Conservation (phyloP, 2,329 filamentous ascomycete genomes). For the Didymella pinodella region DNA sequence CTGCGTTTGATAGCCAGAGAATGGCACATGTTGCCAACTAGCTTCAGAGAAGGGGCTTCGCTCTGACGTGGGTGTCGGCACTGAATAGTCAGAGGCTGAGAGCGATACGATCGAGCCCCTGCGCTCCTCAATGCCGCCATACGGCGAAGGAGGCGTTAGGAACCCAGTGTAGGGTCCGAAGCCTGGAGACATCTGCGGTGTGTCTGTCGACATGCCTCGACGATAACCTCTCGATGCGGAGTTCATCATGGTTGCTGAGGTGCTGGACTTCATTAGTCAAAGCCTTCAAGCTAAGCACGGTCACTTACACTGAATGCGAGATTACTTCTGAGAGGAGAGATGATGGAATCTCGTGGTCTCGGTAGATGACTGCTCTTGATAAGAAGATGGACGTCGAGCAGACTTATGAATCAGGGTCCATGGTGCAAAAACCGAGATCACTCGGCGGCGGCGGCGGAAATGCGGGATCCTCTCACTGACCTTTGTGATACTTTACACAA, state of each 20-base stretch:
- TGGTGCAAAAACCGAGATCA: slow-evolving; percentile 22
- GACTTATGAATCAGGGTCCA: slow-evolving; percentile 46
- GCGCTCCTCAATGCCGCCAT: slow-evolving; percentile 36
- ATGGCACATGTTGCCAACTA: slow-evolving; percentile 29
- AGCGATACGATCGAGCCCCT: slow-evolving; percentile 44
- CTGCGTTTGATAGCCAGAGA: slow-evolving; percentile 27
- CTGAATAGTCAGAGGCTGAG: slow-evolving; percentile 34
- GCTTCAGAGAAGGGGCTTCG: slow-evolving; percentile 35
- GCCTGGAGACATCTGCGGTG: slow-evolving; percentile 32
- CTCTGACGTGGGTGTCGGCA: slow-evolving; percentile 41
- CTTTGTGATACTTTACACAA: slow-evolving; percentile 40
- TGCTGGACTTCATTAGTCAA: background rate
- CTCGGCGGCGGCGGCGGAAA: slow-evolving; percentile 37
- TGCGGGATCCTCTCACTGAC: slow-evolving; percentile 35
- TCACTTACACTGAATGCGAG: slow-evolving; percentile 7
- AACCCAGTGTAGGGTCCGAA: slow-evolving; percentile 32
- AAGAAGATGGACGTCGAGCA: slow-evolving; percentile 30
- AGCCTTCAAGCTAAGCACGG: background rate
- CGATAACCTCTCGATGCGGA: slow-evolving; percentile 19
- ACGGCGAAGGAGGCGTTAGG: slow-evolving; percentile 38
- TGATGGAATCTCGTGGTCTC: slow-evolving; percentile 14
- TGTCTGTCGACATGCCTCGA: slow-evolving; percentile 29
- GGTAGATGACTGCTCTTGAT: slow-evolving; percentile 22
- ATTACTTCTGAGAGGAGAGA: slow-evolving; percentile 1
- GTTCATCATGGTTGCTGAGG: slow-evolving; percentile 21